Base-by-base conservation (phyloP, 257 asterid species). In the Avicennia marina region DNA sequence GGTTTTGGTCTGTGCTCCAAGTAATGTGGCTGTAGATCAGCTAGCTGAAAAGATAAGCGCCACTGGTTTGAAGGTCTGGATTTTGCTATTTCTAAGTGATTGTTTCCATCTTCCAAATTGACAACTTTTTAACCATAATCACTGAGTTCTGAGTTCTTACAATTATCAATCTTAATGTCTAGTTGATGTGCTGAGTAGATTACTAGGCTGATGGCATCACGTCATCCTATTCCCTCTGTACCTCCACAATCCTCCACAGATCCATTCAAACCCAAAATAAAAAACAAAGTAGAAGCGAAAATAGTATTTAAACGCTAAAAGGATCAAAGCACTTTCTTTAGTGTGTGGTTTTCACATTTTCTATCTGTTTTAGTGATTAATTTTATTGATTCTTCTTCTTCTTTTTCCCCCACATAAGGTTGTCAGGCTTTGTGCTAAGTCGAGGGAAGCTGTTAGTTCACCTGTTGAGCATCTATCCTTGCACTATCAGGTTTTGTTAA, bases 1-100 rank as follows among this genome's bases (percentile, higher is more conserved):
- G 97, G 97, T 89, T 71, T 78, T 93, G 81, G 99, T 89, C 45
- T 93, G 97, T 75, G 99, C 99, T 75, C 99, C 99, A 53, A 93
- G 97, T 84, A 93, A 89, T 60, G 96, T 93, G 66, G 99, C 96
- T 72, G 99, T 93, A 5, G 96, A 93, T 69, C 99, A 93, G 81
- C 90, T 89, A 58, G 99, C 97, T 70, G 99, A 93, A 69, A 93
- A 93, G 72, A 93, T 93, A 59, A 93, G 97, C 71, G 95, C 99
- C 33, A 89, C 99, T 45, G 97, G 99, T 29, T 72, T 93, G 67
- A 93, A 89, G 99, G 99, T 93, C 26, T 60, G 72, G 33, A 29
- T 36, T 4, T 2, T 1, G 10, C 13, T 36, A 8, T n/a, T 36
- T 11, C 13, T 5, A 36, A 5, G 13, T 5, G 10, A n/a, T 36